phyloP scores from a whole-genome alignment of 192 early-diverging fungal species.

The Coemansia sp. region DNA sequence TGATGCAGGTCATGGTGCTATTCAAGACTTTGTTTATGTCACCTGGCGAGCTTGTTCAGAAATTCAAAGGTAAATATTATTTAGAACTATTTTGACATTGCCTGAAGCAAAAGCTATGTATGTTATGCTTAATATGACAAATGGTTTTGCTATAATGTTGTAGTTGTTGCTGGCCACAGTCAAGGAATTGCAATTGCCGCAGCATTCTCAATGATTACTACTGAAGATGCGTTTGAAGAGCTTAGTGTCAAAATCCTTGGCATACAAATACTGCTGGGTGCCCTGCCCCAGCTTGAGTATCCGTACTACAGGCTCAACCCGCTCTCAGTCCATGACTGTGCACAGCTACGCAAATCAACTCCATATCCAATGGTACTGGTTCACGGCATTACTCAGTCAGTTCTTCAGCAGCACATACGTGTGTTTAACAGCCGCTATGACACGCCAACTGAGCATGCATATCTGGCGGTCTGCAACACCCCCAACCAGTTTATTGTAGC shows the following conservation, averaged over 20 bases:
- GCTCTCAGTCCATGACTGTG: background rate
- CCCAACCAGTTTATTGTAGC: conserved; percentile 22
- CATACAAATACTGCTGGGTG: conserved; percentile 79
- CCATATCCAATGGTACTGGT: conserved; percentile 29
- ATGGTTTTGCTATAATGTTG: too few species aligned
- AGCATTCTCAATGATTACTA: conserved; percentile 73
- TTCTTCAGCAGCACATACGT: conserved; percentile 8
- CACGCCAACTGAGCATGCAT: conserved; percentile 3
- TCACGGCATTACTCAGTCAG: conserved; percentile 9
- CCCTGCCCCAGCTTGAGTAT: conserved; percentile 66
- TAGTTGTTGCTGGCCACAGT: conserved; percentile 75
- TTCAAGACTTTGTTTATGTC: conserved; percentile 60
- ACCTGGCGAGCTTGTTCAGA: conserved; percentile 38
- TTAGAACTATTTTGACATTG: background rate
- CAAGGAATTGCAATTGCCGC: conserved; percentile 87
- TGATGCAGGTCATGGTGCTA: conserved; percentile 74
- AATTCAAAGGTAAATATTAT: conserved; percentile 32
- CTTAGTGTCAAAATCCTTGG: conserved; percentile 78
- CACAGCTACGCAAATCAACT: background rate
- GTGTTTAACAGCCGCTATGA: conserved; percentile 16
- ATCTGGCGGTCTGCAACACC: conserved; percentile 28
- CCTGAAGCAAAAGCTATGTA: too few species aligned
- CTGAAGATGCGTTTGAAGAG: conserved; percentile 72
- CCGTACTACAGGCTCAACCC: conserved; percentile 12
- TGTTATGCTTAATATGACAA: too few species aligned